phyloP scores from a whole-genome alignment of 106 monocot genomes.

The Phalaenopsis equestris region DNA sequence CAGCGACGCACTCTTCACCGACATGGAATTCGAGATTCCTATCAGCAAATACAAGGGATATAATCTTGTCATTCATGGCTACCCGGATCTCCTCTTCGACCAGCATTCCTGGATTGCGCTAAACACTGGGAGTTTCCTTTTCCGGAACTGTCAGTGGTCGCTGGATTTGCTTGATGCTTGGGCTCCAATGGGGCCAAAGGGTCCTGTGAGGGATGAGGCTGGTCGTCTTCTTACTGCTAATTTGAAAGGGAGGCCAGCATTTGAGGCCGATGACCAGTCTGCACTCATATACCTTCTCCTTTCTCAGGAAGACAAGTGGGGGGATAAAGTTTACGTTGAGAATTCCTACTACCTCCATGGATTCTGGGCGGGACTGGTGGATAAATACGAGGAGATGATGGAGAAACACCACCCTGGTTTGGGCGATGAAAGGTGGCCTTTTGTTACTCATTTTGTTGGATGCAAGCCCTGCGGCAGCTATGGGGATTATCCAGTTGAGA shows the following conservation, averaged over 20 bases:
- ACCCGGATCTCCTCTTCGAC: slow-evolving; percentile 65
- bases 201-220: slow-evolving; percentile 49
- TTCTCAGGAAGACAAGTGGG: slow-evolving; percentile 52
- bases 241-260: slow-evolving; percentile 64
- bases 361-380: slow-evolving; percentile 67
- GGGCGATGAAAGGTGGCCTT: slow-evolving; percentile 76
- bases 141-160: slow-evolving; percentile 78
- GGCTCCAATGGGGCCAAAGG: slow-evolving; percentile 81
- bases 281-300: slow-evolving; percentile 65
- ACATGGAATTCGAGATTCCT: slow-evolving; percentile 75
- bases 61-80: slow-evolving; percentile 69
- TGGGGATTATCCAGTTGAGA: slow-evolving; percentile 65
- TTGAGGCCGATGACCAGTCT: slow-evolving; percentile 87
- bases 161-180: slow-evolving; percentile 68
- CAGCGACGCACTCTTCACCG: slow-evolving; percentile 77
- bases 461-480: slow-evolving; percentile 77
- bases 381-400: slow-evolving; percentile 83
- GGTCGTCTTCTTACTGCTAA: slow-evolving; percentile 45
- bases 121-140: slow-evolving; percentile 63
- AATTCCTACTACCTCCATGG: slow-evolving; percentile 74
- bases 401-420: slow-evolving; percentile 65
- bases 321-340: slow-evolving; percentile 46
- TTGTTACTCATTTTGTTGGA: slow-evolving; percentile 74
- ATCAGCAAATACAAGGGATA: slow-evolving; percentile 29
- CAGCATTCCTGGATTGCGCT: slow-evolving; percentile 72